Conservation (phyloP, 2,329 filamentous ascomycete genomes). For the Drechslerella coelobrocha region DNA sequence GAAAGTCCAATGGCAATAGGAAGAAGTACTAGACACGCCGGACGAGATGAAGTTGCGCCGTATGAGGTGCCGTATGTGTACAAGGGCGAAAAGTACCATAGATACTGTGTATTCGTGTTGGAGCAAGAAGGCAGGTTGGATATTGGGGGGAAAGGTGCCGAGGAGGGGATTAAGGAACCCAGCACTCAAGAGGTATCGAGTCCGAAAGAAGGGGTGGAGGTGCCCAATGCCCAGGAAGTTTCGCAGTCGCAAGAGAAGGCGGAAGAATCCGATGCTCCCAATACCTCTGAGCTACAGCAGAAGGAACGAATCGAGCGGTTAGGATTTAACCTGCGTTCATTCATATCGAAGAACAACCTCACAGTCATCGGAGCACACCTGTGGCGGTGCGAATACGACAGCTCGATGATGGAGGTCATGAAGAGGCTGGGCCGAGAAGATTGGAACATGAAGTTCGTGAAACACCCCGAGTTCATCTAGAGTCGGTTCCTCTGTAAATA, state of each 20-base stretch:
- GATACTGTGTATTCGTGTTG: slow-evolving; percentile 80
- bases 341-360: slow-evolving; percentile 73
- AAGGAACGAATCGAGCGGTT: slow-evolving; percentile 60
- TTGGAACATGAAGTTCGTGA: slow-evolving; percentile 82
- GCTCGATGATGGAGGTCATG: slow-evolving; percentile 87
- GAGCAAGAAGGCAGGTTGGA: slow-evolving; percentile 72
- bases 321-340: slow-evolving; percentile 75
- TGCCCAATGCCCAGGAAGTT: slow-evolving; percentile 1
- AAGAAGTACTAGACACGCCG: slow-evolving; percentile 42
- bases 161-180: slow-evolving; percentile 3
- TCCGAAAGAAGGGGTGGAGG: slow-evolving; percentile 60
- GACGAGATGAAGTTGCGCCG: slow-evolving; percentile 61
- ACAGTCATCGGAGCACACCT: slow-evolving; percentile 80
- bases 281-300: slow-evolving; percentile 56
- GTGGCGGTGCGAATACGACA: slow-evolving; percentile 90
- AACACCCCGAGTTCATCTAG: slow-evolving; percentile 68
- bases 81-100: slow-evolving; percentile 90
- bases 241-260: slow-evolving; percentile 62
- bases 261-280: slow-evolving; percentile 53
- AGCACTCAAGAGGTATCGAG: slow-evolving; percentile 57
- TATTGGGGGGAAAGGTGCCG: slow-evolving; percentile 64
- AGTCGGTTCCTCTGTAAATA: slow-evolving; percentile 1
- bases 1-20: slow-evolving; percentile 67
- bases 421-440: slow-evolving; percentile 75
- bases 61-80: slow-evolving; percentile 88